Base-by-base conservation (phyloP, 495 filamentous ascomycete species). In the Aspergillus campestris region DNA sequence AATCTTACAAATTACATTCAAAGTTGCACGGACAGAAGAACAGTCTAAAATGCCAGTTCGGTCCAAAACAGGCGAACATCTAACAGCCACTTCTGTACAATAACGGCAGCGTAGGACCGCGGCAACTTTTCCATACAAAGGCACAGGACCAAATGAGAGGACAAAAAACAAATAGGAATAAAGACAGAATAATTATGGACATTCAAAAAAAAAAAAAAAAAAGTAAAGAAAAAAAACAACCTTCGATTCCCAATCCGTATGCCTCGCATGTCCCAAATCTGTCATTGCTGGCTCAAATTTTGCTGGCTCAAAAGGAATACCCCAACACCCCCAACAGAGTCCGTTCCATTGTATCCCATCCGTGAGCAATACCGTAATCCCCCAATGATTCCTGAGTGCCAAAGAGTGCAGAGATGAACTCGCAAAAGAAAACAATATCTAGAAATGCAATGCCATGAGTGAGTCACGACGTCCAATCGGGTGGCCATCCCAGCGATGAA, bases 361-460 rank as follows among this genome's bases (percentile, higher is more conserved):
- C 63, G 52, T 62, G 59, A 68, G 68, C 66, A 68, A 66, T 57
- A 65, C 67, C 67, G 53, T 65, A 58, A 62, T 67, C 67, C 67
- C 67, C 67, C 67, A 60, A 64, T 61, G 62, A 67, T 62, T 61
- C 64, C 65, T 60, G 4, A 58, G 61, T 62, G 60, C 59, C 59
- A 51, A 65, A 67, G 47, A 55, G 61, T 57, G 65, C 67, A 64
- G 56, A 66, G 50, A 61, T 53, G 48, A 53, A 55, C 46, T 46
- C 51, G 57, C 50, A 60, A 61, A 44, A 31, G 8, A 40, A 40
- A 31, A 38, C 44, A 65, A 65, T 62, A 62, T 73, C 72, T 75
- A 69, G 60, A 67, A 24, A 68, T 65, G 66, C 61, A 63, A 64
- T 54, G 50, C 43, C 45, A 57, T 65, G 53, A 50, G 57, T 56